phyloP scores from a whole-genome alignment of 2,329 filamentous ascomycete genomes.

The Didymosphaeria variabile region DNA sequence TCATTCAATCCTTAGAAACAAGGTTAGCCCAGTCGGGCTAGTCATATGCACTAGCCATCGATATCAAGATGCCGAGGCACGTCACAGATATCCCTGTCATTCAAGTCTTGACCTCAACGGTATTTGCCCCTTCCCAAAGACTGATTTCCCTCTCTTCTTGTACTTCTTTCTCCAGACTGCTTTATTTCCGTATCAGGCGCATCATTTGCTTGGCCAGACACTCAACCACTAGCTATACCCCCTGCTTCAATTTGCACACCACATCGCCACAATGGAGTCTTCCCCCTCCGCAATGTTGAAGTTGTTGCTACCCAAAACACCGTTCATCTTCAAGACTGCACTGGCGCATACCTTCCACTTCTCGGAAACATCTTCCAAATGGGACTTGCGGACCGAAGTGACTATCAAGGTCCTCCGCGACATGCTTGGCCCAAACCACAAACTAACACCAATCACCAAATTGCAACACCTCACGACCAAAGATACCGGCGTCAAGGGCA shows the following conservation, averaged over 20 bases:
- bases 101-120: slow-evolving; percentile 2
- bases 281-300: slow-evolving; percentile 46
- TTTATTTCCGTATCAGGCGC: neutral
- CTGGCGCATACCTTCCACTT: slow-evolving; percentile 71
- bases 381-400: slow-evolving; percentile 79
- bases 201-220: neutral
- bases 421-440: slow-evolving; percentile 40
- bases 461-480: slow-evolving; percentile 68
- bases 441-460: slow-evolving; percentile 39
- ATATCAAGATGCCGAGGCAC: slow-evolving; percentile 8
- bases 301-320: slow-evolving; percentile 56
- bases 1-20: neutral
- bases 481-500: slow-evolving; percentile 76
- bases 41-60: neutral
- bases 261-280: slow-evolving; percentile 41
- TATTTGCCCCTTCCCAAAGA: neutral
- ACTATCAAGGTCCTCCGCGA: slow-evolving; percentile 74
- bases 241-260: neutral
- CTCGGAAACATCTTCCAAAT: slow-evolving; percentile 76
- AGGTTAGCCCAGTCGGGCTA: slow-evolving; percentile 2
- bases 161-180: neutral
- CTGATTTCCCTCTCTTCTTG: neutral
- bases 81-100: neutral
- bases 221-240: neutral
- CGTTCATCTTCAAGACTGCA: slow-evolving; percentile 69